Evolutionary conservation across 2,329 filamentous ascomycete genomes (phyloP).

Genomic region (Curvularia sp.): DNA sequence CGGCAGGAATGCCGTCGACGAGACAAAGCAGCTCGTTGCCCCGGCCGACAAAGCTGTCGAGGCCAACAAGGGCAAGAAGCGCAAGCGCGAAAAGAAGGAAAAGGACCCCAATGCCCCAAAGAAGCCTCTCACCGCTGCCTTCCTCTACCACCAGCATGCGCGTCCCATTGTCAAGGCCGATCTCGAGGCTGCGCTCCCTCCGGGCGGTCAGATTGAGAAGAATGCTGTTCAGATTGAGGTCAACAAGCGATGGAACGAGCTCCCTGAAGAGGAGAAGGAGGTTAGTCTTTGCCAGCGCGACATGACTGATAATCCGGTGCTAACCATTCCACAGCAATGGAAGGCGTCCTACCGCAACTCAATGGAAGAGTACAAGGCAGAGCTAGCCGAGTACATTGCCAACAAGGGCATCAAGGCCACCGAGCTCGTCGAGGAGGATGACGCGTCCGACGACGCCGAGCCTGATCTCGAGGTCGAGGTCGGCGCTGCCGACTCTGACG

Average conservation of each 20-base stretch:
- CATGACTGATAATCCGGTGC: neutral
- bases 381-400: slow-evolving; percentile 64
- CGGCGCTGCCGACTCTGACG: slow-evolving; percentile 53
- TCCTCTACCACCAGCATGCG: slow-evolving; percentile 90
- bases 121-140: slow-evolving; percentile 91
- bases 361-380: slow-evolving; percentile 63
- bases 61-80: slow-evolving; percentile 59
- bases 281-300: slow-evolving; percentile 50
- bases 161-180: slow-evolving; percentile 82
- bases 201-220: slow-evolving; percentile 77
- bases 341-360: slow-evolving; percentile 60
- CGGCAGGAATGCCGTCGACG: slow-evolving; percentile 33
- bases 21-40: slow-evolving; percentile 30
- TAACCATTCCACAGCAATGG: slow-evolving; percentile 39
- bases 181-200: slow-evolving; percentile 50
- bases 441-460: slow-evolving; percentile 33
- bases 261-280: slow-evolving; percentile 76
- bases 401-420: slow-evolving; percentile 49
- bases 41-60: slow-evolving; percentile 23
- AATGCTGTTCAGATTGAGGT: slow-evolving; percentile 89
- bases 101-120: slow-evolving; percentile 92
- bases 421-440: slow-evolving; percentile 55
- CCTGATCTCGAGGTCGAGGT: slow-evolving; percentile 44
- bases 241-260: slow-evolving; percentile 82
- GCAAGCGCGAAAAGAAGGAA: slow-evolving; percentile 82